A percentile compares a stretch with the other conserved stretches of the same genome.
Conservation (phyloP, 176 grass and related monocot species). For the Zoysia japonica region DNA sequence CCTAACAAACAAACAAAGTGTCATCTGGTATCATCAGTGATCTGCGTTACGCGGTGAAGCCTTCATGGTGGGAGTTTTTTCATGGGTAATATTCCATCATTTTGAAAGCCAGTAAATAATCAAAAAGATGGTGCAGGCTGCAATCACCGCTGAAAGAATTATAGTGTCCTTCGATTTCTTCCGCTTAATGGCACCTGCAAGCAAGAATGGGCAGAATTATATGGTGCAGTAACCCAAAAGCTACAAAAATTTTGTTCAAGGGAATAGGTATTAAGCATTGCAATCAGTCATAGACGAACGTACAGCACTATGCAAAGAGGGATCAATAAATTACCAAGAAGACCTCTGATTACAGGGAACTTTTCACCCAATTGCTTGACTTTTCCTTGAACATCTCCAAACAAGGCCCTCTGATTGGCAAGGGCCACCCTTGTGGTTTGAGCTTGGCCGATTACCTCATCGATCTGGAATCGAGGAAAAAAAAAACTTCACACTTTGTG, state of each 20-base stretch:
- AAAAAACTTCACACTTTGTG: neutral
- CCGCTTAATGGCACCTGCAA: slow-evolving; percentile 86
- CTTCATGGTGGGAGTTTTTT: neutral
- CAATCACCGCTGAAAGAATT: slow-evolving; percentile 92
- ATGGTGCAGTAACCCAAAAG: neutral
- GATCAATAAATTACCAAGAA: slow-evolving; percentile 64
- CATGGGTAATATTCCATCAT: slow-evolving; percentile 33
- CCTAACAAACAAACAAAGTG: neutral
- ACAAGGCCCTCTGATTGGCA: slow-evolving; percentile 61
- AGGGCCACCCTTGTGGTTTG: slow-evolving; percentile 72
- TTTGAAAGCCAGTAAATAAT: slow-evolving; percentile 98
- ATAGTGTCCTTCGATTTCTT: slow-evolving; percentile 96
- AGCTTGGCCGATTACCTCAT: slow-evolving; percentile 94
- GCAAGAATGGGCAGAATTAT: neutral
- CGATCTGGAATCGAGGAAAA: slow-evolving; percentile 59
- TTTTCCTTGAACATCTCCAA: slow-evolving; percentile 92
- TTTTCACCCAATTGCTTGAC: slow-evolving; percentile 94
- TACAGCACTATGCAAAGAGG: neutral
- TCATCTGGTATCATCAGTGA: slow-evolving; percentile 8
- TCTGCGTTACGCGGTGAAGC: neutral
- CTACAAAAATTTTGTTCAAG: neutral
- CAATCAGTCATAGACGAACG: neutral
- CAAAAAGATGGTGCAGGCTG: slow-evolving; percentile 81
- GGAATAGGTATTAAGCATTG: neutral
- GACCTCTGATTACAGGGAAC: slow-evolving; percentile 79